Conservation (phyloP, 2,329 filamentous ascomycete species). For the Alternaria arbusti region DNA sequence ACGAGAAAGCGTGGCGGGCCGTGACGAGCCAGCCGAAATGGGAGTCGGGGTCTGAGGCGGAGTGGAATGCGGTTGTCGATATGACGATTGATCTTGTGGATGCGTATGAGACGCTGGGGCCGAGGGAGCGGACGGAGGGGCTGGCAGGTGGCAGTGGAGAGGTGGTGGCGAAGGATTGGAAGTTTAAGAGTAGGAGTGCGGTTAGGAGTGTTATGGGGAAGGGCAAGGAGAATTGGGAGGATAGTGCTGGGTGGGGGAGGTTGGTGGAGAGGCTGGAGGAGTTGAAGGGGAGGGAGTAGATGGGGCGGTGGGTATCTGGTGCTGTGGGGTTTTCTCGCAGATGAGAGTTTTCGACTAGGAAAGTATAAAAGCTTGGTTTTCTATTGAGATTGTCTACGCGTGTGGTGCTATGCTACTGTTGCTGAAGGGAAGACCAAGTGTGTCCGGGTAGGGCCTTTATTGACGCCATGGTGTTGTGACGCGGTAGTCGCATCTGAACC, state of each 20-base stretch:
- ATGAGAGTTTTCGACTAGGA: neutral
- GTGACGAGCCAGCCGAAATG: slow-evolving; percentile 63
- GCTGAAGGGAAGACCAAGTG: neutral
- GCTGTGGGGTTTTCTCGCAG: neutral
- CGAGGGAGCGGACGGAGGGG: slow-evolving; percentile 59
- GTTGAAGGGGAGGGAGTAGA: slow-evolving; percentile 45
- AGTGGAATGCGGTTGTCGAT: slow-evolving; percentile 75
- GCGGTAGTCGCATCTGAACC: accelerated
- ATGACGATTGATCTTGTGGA: slow-evolving; percentile 83
- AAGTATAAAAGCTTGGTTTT: neutral
- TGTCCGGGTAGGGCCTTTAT: neutral
- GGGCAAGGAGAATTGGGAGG: slow-evolving; percentile 84
- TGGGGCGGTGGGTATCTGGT: neutral
- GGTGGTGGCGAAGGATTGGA: slow-evolving; percentile 80
- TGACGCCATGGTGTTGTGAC: neutral
- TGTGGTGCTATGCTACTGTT: neutral
- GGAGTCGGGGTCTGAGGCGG: slow-evolving; percentile 64
- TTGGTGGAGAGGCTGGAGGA: slow-evolving; percentile 59
- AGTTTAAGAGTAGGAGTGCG: slow-evolving; percentile 84
- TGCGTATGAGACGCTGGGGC: slow-evolving; percentile 76
- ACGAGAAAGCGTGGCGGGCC: slow-evolving; percentile 89
- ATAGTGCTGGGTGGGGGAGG: slow-evolving; percentile 69
- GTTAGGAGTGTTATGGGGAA: slow-evolving; percentile 83
- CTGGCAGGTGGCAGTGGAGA: slow-evolving; percentile 58
- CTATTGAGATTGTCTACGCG: neutral